These are phyloP conservation scores for Vanrija sp. DNA, from an alignment of 1,284 basidiomycete genomes.

Conservation along the genomic window DNA sequence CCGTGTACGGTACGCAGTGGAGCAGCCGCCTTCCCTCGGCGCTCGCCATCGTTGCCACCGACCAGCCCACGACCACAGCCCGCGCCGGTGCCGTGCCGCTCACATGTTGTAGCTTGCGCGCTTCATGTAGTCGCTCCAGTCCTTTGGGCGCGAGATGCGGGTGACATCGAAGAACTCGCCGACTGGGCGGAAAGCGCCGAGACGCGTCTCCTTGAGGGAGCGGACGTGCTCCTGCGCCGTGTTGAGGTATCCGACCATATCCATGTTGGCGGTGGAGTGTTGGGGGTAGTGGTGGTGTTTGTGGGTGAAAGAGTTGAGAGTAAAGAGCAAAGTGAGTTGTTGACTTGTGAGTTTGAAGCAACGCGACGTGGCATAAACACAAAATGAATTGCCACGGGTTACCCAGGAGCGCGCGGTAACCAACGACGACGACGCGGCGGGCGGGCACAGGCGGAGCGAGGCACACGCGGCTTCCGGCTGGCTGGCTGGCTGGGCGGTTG, in stretches of 20 bases:
- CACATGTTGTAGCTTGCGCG: slow-evolving; percentile 40
- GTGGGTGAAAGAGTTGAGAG: neutral
- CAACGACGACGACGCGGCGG: neutral
- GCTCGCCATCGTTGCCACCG: neutral
- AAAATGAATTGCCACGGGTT: neutral
- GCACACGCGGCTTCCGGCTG: too few species aligned
- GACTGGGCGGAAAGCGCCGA: slow-evolving; percentile 74
- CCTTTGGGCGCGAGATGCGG: slow-evolving; percentile 65
- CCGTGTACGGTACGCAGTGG: too few species aligned
- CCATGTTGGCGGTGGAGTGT: slow-evolving; percentile 25
- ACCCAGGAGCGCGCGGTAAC: too few species aligned
- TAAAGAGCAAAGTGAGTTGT: neutral
- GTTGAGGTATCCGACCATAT: slow-evolving; percentile 35
- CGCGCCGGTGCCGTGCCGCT: slow-evolving; percentile 14
- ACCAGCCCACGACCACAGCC: neutral
- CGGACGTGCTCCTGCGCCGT: slow-evolving; percentile 69
- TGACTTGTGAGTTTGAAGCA: too few species aligned
- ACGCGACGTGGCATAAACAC: neutral
- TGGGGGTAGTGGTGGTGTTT: neutral
- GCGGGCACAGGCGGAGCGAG: neutral
- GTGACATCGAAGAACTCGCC: slow-evolving; percentile 79
- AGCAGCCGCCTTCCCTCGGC: neutral
- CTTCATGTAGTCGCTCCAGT: slow-evolving; percentile 58
- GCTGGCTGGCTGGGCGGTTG: too few species aligned
- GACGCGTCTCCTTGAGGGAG: slow-evolving; percentile 75